Base-by-base conservation (phyloP, 768 basidiomycete species). In the Naganishia onofrii region DNA sequence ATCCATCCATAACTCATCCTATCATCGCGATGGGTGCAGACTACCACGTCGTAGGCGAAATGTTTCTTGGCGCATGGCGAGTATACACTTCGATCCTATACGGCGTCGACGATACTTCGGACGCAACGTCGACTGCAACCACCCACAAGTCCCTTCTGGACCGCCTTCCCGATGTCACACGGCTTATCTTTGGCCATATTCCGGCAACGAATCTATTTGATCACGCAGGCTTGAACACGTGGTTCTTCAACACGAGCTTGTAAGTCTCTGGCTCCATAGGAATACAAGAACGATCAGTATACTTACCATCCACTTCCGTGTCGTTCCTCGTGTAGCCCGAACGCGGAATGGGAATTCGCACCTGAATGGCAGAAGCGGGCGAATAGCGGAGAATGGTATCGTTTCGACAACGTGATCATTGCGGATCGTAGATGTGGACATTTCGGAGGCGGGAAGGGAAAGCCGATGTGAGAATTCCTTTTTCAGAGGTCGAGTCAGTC, bases 41-140 rank as follows among this genome's bases (percentile, higher is more conserved):
- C 65, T 75, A 77, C 56, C 76, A 77, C 66, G 72, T 72, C 69
- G 71, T 77, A 63, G 76, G 76, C 17, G 76, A 77, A 53, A 73
- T 66, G 19, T 75, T 77, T 66, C 53, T 74, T 34, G 76, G 74
- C 10, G 72, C 71, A 31, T 75, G 73, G 73, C 36, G 76, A 60
- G 66, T 70, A 36, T 75, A 71, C 71, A 21, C 65, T 56, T 52
- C 71, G 64, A 46, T 76, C 54, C 55, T 29, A 55, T 32, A 63
- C 53, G 54, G 48, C 51, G 9, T 68, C 65, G 19, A 63, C 56
- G 21, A 4, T 66, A 31, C n/a, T 68, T 55, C 46, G 32, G 36
- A 23, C 36, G 52, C 48, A 36, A 34, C 28, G 69, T 42, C 63
- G n/a, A 23, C 63, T 1, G 12, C 65, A 21, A 8, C 65, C 31